phyloP scores from a whole-genome alignment of 208 protist species.

The Acanthamoeba healyi region DNA sequence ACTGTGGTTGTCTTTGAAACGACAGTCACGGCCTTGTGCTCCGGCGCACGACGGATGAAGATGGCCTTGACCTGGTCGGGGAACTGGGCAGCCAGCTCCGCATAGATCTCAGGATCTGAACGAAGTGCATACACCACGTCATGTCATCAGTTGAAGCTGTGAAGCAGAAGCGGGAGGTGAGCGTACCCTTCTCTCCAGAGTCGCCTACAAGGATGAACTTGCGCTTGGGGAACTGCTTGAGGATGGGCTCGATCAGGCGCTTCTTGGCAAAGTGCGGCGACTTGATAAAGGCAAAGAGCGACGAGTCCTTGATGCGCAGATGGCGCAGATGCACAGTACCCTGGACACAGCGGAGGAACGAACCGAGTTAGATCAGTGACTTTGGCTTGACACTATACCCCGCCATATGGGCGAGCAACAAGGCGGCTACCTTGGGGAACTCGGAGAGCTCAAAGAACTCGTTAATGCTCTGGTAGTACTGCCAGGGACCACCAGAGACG shows the following conservation, averaged over 20 bases:
- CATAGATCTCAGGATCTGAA: conserved; percentile 70
- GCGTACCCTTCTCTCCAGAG: conserved; percentile 51
- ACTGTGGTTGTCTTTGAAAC: background rate
- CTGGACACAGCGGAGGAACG: background rate
- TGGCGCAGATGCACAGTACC: conserved; percentile 67
- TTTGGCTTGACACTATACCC: too few species aligned
- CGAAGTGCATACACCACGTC: background rate
- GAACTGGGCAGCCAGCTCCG: conserved; percentile 33
- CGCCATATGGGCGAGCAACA: background rate
- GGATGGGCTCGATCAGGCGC: conserved; percentile 50
- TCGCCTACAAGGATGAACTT: conserved; percentile 75
- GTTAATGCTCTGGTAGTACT: conserved; percentile 46
- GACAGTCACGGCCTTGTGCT: conserved; percentile 27
- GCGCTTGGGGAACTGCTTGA: conserved; percentile 64
- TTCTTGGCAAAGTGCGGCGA: conserved; percentile 74
- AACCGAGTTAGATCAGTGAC: background rate
- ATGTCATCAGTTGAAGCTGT: background rate
- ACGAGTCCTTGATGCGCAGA: conserved; percentile 69
- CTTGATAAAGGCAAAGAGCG: background rate
- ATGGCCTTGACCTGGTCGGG: conserved; percentile 72
- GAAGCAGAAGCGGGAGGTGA: background rate
- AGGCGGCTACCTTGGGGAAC: conserved; percentile 75
- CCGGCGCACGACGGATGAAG: conserved; percentile 60
- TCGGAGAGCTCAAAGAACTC: conserved; percentile 47
- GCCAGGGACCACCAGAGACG: conserved; percentile 68